Evolutionary conservation across 2,329 filamentous ascomycete species (phyloP).

Genomic region (Diaporthe ampelina): DNA sequence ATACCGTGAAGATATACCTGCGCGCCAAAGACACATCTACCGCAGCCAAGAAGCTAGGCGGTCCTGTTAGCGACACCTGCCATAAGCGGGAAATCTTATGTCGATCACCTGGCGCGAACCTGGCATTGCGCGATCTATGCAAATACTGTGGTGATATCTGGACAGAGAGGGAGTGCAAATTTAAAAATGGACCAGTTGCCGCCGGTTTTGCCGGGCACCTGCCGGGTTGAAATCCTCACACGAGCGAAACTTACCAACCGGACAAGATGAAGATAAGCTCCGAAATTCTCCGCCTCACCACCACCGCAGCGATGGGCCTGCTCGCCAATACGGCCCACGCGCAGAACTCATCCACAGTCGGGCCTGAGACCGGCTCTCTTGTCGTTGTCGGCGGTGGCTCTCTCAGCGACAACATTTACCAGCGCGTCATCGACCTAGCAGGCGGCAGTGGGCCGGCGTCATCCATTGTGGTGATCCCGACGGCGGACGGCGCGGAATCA

Average conservation of each 20-base stretch:
- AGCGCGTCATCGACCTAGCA: constrained; percentile 49
- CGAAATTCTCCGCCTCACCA: background rate
- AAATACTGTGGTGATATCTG: constrained; percentile 15
- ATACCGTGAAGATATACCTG: background rate
- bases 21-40: background rate
- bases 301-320: constrained; percentile 17
- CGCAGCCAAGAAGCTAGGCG: constrained; percentile 29
- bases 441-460: constrained; percentile 46
- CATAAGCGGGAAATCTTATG: constrained; percentile 1
- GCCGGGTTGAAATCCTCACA: too few relatives aligned
- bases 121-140: constrained; percentile 25
- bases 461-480: constrained; percentile 49
- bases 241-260: background rate
- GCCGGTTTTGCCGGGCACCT: background rate
- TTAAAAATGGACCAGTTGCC: constrained; percentile 13
- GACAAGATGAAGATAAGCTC: constrained; percentile 19
- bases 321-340: background rate
- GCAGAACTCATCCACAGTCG: constrained; percentile 42
- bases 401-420: constrained; percentile 49
- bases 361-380: constrained; percentile 49
- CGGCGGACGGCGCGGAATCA: constrained; percentile 46
- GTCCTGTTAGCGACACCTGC: constrained; percentile 16
- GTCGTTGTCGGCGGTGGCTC: constrained; percentile 51
- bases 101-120: background rate
- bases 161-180: too few relatives aligned